phyloP scores from a whole-genome alignment of 2,329 filamentous ascomycete genomes.

The Cadophora sp. region DNA sequence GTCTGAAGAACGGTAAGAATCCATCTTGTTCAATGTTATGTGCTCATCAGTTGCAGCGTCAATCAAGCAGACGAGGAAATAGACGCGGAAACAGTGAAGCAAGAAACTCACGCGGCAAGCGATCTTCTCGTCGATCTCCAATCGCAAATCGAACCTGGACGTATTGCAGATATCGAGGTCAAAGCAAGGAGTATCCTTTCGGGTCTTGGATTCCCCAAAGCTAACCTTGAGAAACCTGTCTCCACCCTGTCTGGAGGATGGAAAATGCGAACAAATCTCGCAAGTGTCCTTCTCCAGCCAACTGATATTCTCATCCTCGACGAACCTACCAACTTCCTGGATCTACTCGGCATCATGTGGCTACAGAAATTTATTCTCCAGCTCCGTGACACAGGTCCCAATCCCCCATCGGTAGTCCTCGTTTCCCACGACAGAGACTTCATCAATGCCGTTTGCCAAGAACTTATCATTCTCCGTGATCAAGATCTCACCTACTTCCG shows the following conservation, averaged over 20 bases:
- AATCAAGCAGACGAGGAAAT: constrained; percentile 63
- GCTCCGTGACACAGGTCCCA: constrained; percentile 57
- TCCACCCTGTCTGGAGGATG: constrained; percentile 77
- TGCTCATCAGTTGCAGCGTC: constrained; percentile 40
- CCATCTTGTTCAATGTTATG: background rate
- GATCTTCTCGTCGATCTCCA: constrained; percentile 75
- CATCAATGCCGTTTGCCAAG: constrained; percentile 74
- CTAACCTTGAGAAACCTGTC: constrained; percentile 64
- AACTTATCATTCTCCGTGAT: constrained; percentile 78
- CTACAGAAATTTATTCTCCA: constrained; percentile 74
- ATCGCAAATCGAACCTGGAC: constrained; percentile 69
- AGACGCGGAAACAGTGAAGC: constrained; percentile 59
- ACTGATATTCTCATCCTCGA: constrained; percentile 83
- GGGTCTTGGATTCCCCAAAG: constrained; percentile 74
- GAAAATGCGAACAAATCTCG: constrained; percentile 73
- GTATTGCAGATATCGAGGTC: constrained; percentile 67
- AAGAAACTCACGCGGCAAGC: constrained; percentile 72
- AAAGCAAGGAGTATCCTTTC: constrained; percentile 70
- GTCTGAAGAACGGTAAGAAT: constrained; percentile 46
- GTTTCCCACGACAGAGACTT: constrained; percentile 89
- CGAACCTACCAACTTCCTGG: constrained; percentile 87
- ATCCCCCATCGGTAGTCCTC: constrained; percentile 71
- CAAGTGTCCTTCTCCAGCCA: constrained; percentile 71
- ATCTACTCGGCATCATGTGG: constrained; percentile 85
- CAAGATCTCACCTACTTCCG: constrained; percentile 76